These are phyloP conservation scores for Camelina laxa DNA, from an alignment of 345 rosid genomes.

Conservation along the genomic window DNA sequence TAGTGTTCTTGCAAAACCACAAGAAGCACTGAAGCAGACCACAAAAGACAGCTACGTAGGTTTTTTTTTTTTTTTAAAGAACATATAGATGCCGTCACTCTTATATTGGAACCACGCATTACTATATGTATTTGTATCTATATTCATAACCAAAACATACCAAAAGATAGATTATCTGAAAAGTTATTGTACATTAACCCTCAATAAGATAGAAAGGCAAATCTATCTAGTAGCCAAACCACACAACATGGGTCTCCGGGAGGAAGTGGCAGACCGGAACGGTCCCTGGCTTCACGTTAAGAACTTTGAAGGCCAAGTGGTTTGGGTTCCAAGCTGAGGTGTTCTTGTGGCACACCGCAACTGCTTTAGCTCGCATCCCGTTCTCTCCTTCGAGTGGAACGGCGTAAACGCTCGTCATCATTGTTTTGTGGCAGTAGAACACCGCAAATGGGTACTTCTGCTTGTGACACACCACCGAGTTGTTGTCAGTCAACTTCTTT, in stretches of 20 bases:
- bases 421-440: slow-evolving; percentile 77
- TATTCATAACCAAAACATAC: slow-evolving; percentile 36
- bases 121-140: slow-evolving; percentile 33
- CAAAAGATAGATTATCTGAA: slow-evolving; percentile 22
- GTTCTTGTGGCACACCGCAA: slow-evolving; percentile 82
- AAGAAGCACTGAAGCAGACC: slow-evolving; percentile 15
- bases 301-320: slow-evolving; percentile 80
- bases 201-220: slow-evolving; percentile 19
- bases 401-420: slow-evolving; percentile 55
- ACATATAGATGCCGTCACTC: slow-evolving; percentile 23
- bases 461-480: slow-evolving; percentile 81
- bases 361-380: slow-evolving; percentile 67
- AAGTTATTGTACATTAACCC: slow-evolving; percentile 31
- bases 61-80: too few relatives aligned
- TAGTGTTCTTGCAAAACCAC: slow-evolving; percentile 20
- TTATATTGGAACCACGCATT: slow-evolving; percentile 16
- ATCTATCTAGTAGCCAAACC: slow-evolving; percentile 54
- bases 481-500: slow-evolving; percentile 51
- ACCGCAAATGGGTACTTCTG: slow-evolving; percentile 76
- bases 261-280: slow-evolving; percentile 82
- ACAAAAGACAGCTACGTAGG: slow-evolving; percentile 11
- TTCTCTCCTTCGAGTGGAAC: slow-evolving; percentile 69
- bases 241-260: slow-evolving; percentile 74
- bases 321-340: slow-evolving; percentile 86
- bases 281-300: slow-evolving; percentile 74